These are phyloP conservation scores for Sphaerulina vaccinii DNA, from an alignment of 2,329 filamentous ascomycete genomes.

Conservation along the genomic window DNA sequence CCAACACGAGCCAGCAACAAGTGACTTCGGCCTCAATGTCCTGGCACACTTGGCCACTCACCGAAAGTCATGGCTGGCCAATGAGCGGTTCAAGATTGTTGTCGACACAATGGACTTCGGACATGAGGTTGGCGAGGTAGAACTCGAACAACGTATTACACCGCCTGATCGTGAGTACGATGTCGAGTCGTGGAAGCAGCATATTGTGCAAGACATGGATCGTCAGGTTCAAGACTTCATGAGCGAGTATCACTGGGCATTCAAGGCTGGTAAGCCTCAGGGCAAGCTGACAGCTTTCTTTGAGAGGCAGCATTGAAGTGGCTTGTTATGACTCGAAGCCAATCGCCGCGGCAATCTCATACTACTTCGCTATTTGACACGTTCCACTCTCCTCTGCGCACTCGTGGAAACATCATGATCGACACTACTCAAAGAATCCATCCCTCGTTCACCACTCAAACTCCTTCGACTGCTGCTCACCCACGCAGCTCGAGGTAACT, in stretches of 20 bases:
- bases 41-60: not conserved
- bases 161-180: not conserved
- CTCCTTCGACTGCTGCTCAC: not conserved
- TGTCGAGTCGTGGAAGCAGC: not conserved
- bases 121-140: slow-evolving; percentile 1
- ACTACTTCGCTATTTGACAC: too few relatives aligned
- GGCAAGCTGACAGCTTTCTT: not conserved
- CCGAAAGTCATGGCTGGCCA: not conserved
- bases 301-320: not conserved
- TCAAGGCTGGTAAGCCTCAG: not conserved
- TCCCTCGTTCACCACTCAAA: not conserved
- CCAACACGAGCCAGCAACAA: not conserved
- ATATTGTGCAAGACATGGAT: not conserved
- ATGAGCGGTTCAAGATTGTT: not conserved
- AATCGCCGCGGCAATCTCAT: too few relatives aligned
- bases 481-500: not conserved
- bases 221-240: not conserved
- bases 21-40: not conserved
- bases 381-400: too few relatives aligned
- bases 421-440: not conserved
- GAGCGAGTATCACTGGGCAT: not conserved
- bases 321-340: not conserved
- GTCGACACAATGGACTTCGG: slow-evolving; percentile 1
- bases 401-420: not conserved
- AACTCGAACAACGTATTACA: not conserved